These are phyloP conservation scores for Lantana camara DNA, from an alignment of 257 asterid species.

Conservation along the genomic window DNA sequence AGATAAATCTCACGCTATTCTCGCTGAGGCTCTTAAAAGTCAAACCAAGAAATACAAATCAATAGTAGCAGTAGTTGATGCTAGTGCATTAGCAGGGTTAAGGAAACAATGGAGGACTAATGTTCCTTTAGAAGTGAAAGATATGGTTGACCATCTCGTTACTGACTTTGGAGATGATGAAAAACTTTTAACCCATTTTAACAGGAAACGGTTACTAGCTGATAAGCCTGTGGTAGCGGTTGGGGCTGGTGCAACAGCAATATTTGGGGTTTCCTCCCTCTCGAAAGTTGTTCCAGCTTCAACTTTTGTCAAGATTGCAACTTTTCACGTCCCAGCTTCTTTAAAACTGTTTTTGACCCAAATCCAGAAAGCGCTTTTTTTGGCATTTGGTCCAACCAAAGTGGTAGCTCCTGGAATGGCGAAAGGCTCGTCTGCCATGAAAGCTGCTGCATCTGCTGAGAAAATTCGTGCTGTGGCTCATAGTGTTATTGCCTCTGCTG, in stretches of 20 bases:
- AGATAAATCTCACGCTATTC: slow-evolving; percentile 79
- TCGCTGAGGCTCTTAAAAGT: slow-evolving; percentile 78
- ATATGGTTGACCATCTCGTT: slow-evolving; percentile 63
- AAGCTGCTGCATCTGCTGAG: slow-evolving; percentile 74
- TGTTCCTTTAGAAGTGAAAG: slow-evolving; percentile 61
- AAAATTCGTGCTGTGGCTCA: slow-evolving; percentile 78
- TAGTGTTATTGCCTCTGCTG: slow-evolving; percentile 77
- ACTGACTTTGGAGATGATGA: slow-evolving; percentile 41
- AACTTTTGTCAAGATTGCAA: slow-evolving; percentile 61
- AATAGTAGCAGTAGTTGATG: slow-evolving; percentile 85
- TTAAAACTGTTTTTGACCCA: slow-evolving; percentile 62
- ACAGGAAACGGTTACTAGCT: slow-evolving; percentile 52
- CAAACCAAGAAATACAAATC: slow-evolving; percentile 67
- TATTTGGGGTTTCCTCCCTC: slow-evolving; percentile 76
- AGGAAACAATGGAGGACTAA: slow-evolving; percentile 79
- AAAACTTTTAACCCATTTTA: slow-evolving; percentile 32
- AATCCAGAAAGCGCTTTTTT: slow-evolving; percentile 58
- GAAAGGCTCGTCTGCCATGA: slow-evolving; percentile 57
- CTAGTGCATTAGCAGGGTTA: slow-evolving; percentile 72
- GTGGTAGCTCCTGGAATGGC: slow-evolving; percentile 54
- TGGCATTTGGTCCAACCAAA: slow-evolving; percentile 61
- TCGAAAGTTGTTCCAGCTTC: slow-evolving; percentile 81
- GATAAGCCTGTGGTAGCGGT: slow-evolving; percentile 85
- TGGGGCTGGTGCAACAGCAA: slow-evolving; percentile 96
- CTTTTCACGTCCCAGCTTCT: slow-evolving; percentile 71